These are phyloP conservation scores for Mycena haematopus DNA, from an alignment of 768 basidiomycete genomes.

Conservation along the genomic window DNA sequence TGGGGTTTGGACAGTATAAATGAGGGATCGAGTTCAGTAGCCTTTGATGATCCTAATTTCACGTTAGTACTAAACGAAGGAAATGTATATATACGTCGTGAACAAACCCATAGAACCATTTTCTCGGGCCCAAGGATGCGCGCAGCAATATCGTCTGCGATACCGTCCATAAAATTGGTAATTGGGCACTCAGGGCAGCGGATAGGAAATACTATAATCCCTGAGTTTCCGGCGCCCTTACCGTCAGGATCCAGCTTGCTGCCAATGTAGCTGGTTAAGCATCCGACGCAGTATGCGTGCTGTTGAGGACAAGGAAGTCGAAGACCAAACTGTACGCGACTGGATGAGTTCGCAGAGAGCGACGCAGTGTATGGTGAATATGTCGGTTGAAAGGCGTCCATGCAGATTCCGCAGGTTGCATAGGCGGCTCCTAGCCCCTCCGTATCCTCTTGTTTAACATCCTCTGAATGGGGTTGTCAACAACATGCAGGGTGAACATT, in stretches of 20 bases:
- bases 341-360: constrained; percentile 42
- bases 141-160: constrained; percentile 42
- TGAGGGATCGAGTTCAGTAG: constrained; percentile 42
- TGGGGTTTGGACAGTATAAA: constrained; percentile 46
- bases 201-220: constrained; percentile 43
- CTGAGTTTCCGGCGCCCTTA: constrained; percentile 34
- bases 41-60: constrained; percentile 42
- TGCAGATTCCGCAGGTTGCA: constrained; percentile 45
- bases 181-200: constrained; percentile 45
- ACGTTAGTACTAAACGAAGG: not conserved
- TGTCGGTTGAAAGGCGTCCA: constrained; percentile 43
- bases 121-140: constrained; percentile 39
- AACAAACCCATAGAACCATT: constrained; percentile 43
- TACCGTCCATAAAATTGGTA: constrained; percentile 40
- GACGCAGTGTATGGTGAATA: constrained; percentile 41
- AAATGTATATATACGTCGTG: not conserved
- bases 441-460: constrained; percentile 22
- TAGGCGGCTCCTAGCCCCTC: constrained; percentile 25
- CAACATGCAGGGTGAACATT: not conserved
- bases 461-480: constrained; percentile 20
- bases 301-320: constrained; percentile 41
- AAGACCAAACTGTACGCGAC: constrained; percentile 41
- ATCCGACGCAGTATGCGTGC: constrained; percentile 45
- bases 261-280: constrained; percentile 41
- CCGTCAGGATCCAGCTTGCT: constrained; percentile 44